These are phyloP conservation scores for Pichia sp. DNA, from an alignment of 1,139 yeast genomes.

Conservation along the genomic window DNA sequence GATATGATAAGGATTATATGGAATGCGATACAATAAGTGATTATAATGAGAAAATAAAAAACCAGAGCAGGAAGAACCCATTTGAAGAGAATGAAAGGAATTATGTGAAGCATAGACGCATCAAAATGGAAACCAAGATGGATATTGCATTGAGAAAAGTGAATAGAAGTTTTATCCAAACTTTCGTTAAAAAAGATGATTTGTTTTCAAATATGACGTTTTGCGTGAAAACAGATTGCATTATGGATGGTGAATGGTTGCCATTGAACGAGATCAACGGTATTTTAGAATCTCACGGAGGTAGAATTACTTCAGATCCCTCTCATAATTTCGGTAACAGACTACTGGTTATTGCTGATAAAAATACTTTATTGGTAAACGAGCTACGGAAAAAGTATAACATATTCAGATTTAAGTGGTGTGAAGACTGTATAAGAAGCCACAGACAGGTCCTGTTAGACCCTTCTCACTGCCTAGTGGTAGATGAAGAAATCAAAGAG, in stretches of 20 bases:
- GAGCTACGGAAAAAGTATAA: conserved; percentile 47
- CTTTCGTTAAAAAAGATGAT: conserved; percentile 12
- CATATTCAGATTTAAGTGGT: conserved; percentile 66
- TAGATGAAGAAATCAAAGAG: conserved; percentile 29
- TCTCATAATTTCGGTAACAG: conserved; percentile 18
- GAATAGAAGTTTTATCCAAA: conserved; percentile 16
- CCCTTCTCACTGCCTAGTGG: conserved; percentile 49
- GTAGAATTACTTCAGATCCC: conserved; percentile 31
- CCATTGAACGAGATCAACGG: conserved; percentile 35
- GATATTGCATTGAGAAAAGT: conserved; percentile 18
- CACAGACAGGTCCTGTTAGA: conserved; percentile 50
- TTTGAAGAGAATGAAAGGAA: conserved; percentile 12
- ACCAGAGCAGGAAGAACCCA: neutral
- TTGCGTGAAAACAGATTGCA: conserved; percentile 31
- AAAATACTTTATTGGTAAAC: conserved; percentile 42
- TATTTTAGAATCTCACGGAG: conserved; percentile 49
- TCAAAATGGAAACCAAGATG: conserved; percentile 17
- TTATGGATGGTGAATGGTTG: conserved; percentile 27
- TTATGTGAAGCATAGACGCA: conserved; percentile 12
- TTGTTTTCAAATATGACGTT: conserved; percentile 37
- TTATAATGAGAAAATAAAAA: conserved; percentile 31
- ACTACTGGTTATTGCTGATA: conserved; percentile 46
- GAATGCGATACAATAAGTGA: conserved; percentile 58
- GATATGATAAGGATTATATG: conserved; percentile 63
- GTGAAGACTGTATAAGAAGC: conserved; percentile 56